Base-by-base conservation (phyloP, 208 protist genomes). In the Zelonia costaricensis region DNA sequence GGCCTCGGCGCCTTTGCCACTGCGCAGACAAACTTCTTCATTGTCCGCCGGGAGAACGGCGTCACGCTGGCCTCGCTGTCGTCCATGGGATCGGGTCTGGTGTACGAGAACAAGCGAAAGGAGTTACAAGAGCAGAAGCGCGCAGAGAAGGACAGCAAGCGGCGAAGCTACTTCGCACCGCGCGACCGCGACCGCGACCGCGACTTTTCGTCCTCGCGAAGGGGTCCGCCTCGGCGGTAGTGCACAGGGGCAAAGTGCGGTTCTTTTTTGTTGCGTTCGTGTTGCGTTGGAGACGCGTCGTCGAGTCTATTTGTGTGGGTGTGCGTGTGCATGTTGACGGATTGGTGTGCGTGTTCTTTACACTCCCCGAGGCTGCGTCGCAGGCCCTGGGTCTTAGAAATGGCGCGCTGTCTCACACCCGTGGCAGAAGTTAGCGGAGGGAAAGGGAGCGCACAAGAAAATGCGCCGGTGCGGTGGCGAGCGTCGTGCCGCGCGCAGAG, bases 11-110 rank as follows among this genome's bases (percentile, higher is more conserved):
- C 66, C 2, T 92, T 92, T 69, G 53, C 75, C 0, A 52, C 64
- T 45, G 66, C 74, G 0, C 82, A 92, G 52, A 72, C 25, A 4
- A 92, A 92, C 47, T 92, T 92, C 59, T 92, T 92, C 63, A 79
- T 84, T 44, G 68, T 86, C 16, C 65, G 80, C 5, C 79, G 74
- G 35, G 80, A 92, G 43, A 88, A 88, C 23, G 82, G 75, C 30
- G 66, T 82, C 0, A 69, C 77, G 7, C 62, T 92, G 36, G 70
- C 81, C 3, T 82, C 82, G 4, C 73, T 92, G 31, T 84, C 82
- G 16, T 72, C 76, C 3, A 84, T 89, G 76, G 82, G 71, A 1
- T 52, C 57, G 1, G 62, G 76, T n/a, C 48, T 92, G 46, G 76
- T 42, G 25, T 42, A 13, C 13, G 69, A 87, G 49, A 64, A 76